phyloP scores from a whole-genome alignment of 805 yeast genomes.

The Maudiozyma serrabonitensis region DNA sequence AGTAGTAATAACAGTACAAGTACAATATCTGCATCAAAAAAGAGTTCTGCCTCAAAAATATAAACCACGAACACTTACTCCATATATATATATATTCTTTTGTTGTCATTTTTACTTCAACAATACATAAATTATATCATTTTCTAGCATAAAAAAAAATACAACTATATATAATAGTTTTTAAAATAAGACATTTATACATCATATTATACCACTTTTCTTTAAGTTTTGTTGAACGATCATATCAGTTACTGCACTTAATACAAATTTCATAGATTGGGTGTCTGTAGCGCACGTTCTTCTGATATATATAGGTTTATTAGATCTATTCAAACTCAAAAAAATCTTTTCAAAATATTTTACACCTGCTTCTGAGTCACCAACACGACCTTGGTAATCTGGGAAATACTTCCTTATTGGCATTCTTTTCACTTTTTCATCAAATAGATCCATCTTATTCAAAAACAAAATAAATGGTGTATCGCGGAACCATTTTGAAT shows the following conservation, averaged over 20 bases:
- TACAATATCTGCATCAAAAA: neutral
- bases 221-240: slow-evolving; percentile 74
- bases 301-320: slow-evolving; percentile 78
- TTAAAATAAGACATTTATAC: neutral
- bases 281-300: slow-evolving; percentile 95
- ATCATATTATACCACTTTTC: slow-evolving; percentile 60
- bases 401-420: slow-evolving; percentile 72
- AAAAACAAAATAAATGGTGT: slow-evolving; percentile 86
- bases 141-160: neutral
- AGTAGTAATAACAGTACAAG: slow-evolving; percentile 2
- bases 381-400: slow-evolving; percentile 57
- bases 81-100: neutral
- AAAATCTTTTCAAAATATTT: slow-evolving; percentile 64
- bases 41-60: neutral
- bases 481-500: slow-evolving; percentile 72
- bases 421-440: slow-evolving; percentile 52
- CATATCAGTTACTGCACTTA: slow-evolving; percentile 88
- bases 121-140: neutral
- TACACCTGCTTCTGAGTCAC: slow-evolving; percentile 56
- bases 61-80: neutral
- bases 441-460: slow-evolving; percentile 79
- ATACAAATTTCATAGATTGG: slow-evolving; percentile 76
- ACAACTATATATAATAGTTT: neutral
- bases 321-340: slow-evolving; percentile 48
- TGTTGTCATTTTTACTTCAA: neutral